Evolutionary conservation across 2,329 filamentous ascomycete genomes (phyloP), one percentile per base, ranked within the genome.

Genomic region (Aureobasidium sp.): DNA sequence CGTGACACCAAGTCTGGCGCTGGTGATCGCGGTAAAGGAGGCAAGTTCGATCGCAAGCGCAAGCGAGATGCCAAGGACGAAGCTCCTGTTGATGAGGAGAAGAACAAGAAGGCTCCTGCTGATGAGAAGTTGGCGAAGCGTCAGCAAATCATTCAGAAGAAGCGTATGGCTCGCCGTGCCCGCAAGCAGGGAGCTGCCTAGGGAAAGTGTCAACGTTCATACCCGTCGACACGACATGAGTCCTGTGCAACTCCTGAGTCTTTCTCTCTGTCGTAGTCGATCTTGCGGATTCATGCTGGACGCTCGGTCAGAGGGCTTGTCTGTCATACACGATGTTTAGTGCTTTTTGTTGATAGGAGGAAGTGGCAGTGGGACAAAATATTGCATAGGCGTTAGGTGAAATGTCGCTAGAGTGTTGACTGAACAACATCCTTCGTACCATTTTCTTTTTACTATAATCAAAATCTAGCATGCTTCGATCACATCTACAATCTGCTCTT

Each of bases 71-170:
- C 59, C 50, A 68, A 69, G 21, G 66, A 66, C 48, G 64, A 62
- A 57, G 59, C 53, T 58, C n/a, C 59, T 64, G 62, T 64, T 54
- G 61, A 41, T 48, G 54, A 54, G 59, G 60, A 53, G 60, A 49
- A 41, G 32, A 59, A 72, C 16, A 74, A 77, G 37, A 75, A 78
- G 53, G 54, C 64, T 32, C 63, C 64, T 27, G 69, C 70, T 25
- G 82, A 85, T 68, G 82, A 79, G 64, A 77, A 78, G 75, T 71
- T 84, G 59, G 82, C 82, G 30, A 83, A 82, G 71, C 77, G 84
- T 65, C 89, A 91, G 69, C 87, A 86, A 70, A 89, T 97, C 70
- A 95, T 96, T 73, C 87, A 85, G 53, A 87, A 90, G 74, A 97
- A 96, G 79, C 82, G 91, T 65, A 84, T 88, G 78, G 83, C 88